Conservation (phyloP, 2,329 filamentous ascomycete genomes). For the Pestalotiopsis sp. region DNA sequence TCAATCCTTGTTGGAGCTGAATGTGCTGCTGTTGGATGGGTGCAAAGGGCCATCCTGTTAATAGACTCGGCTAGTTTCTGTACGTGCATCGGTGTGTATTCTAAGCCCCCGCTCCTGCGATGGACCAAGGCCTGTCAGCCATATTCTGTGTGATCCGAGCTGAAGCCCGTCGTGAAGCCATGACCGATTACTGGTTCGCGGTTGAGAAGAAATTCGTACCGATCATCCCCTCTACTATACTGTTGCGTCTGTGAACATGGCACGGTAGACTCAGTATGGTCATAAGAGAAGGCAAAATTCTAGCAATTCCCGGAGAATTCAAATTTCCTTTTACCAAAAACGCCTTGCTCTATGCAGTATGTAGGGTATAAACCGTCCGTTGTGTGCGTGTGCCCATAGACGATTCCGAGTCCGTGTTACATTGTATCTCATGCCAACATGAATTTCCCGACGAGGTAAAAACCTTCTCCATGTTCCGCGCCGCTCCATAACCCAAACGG, state of each 20-base stretch:
- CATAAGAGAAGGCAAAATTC: neutral
- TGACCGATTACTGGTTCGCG: too few relatives aligned
- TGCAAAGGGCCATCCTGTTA: too few relatives aligned
- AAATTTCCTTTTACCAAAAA: slow-evolving; percentile 4
- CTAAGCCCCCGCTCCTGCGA: too few relatives aligned
- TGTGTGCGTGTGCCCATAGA: neutral
- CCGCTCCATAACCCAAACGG: slow-evolving; percentile 3
- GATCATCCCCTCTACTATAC: too few relatives aligned
- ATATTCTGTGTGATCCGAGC: too few relatives aligned
- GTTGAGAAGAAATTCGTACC: too few relatives aligned
- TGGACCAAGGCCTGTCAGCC: too few relatives aligned
- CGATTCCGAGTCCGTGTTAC: neutral
- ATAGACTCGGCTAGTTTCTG: too few relatives aligned
- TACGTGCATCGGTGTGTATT: too few relatives aligned
- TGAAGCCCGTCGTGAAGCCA: too few relatives aligned
- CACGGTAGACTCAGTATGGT: too few relatives aligned
- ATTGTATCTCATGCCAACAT: slow-evolving; percentile 5
- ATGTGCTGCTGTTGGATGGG: neutral
- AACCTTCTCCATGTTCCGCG: neutral
- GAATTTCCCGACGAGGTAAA: neutral
- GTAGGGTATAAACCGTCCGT: slow-evolving; percentile 13
- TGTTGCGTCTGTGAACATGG: too few relatives aligned
- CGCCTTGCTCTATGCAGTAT: slow-evolving; percentile 12
- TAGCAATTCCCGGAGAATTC: neutral
- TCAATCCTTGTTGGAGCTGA: neutral